These are phyloP conservation scores for Fusarium coicis DNA, from an alignment of 2,329 filamentous ascomycete genomes.

Conservation along the genomic window DNA sequence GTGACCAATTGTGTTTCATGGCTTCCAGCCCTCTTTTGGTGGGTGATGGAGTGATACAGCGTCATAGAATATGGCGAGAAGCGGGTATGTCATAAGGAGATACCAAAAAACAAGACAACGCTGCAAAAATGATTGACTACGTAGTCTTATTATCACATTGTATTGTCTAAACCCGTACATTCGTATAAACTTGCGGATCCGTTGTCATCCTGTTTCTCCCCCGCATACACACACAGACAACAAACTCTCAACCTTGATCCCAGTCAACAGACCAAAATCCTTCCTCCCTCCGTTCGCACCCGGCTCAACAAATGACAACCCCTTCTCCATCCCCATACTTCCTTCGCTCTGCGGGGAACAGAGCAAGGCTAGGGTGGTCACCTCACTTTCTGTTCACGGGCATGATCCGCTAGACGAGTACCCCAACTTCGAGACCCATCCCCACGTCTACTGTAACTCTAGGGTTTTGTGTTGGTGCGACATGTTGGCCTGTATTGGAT, in stretches of 20 bases:
- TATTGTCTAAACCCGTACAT: not conserved
- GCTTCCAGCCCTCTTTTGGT: not conserved
- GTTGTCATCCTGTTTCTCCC: not conserved
- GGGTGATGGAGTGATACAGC: constrained; percentile 3
- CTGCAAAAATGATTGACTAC: not conserved
- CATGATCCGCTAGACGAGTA: constrained; percentile 23
- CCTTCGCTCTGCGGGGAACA: constrained; percentile 6
- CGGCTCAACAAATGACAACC: constrained; percentile 10
- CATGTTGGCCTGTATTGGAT: not conserved
- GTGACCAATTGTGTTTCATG: constrained; percentile 7
- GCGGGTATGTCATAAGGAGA: not conserved
- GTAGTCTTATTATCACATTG: not conserved
- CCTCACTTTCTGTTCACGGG: constrained; percentile 15
- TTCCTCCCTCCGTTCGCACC: constrained; percentile 22
- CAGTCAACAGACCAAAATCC: not conserved
- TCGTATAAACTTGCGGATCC: constrained; percentile 6
- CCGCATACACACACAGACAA: constrained; percentile 7
- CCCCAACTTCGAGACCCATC: constrained; percentile 34
- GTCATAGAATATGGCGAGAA: constrained; percentile 1
- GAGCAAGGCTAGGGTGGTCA: constrained; percentile 10
- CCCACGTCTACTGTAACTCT: constrained; percentile 34
- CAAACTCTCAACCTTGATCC: not conserved
- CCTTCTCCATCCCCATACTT: constrained; percentile 3
- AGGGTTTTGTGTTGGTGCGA: constrained; percentile 10
- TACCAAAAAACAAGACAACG: not conserved